Base-by-base conservation (phyloP, 2,329 filamentous ascomycete species). In the Fusarium nodosum region DNA sequence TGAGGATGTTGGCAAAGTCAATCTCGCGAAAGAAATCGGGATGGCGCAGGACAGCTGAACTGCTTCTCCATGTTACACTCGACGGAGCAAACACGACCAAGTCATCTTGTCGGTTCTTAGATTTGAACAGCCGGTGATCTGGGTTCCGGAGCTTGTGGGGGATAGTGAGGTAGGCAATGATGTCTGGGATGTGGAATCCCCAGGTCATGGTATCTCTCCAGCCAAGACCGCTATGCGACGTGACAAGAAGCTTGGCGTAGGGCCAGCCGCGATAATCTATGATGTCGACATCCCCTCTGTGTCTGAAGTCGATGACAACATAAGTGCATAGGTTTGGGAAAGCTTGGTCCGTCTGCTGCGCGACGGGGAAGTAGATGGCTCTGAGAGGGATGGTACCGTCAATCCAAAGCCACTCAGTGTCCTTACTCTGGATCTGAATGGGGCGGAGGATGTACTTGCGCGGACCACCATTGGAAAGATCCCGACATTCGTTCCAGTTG, bases 391-490 rank as follows among this genome's bases (percentile, higher is more conserved):
- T 55, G 0, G 63, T 66, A 11, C 33, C 63, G 7, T 66, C 63
- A 0, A 66, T 66, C 63, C 63, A 66, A 0, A 66, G 22, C 63
- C 63, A 66, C 26, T 66, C 47, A 0, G 63, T 16, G 0, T 50
- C 6, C 0, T 0, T 0, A 2, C 31, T 0, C 2, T 38, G 22
- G 13, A 66, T 46, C 11, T 7, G 8, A 3, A 66, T 50, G 1
- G 63, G 63, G 3, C 63, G 60, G 0, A 66, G 60, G 12, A 66
- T 66, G 20, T 46, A 66, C 7, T 66, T 65, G 1, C 60, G 31
- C 0, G 61, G 60, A 0, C 55, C 61, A 0, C 61, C 61, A 0
- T 7, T 7, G 3, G 13, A 3, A 2, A 26, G 60, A 2, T 66
- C 63, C 3, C 63, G 24, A 1, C 63, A 66, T 4, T 60, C 54